Evolutionary conservation across 345 rosid genomes (phyloP), one percentile per base, ranked within the genome.

Genomic region (Clarkia xantiana): DNA sequence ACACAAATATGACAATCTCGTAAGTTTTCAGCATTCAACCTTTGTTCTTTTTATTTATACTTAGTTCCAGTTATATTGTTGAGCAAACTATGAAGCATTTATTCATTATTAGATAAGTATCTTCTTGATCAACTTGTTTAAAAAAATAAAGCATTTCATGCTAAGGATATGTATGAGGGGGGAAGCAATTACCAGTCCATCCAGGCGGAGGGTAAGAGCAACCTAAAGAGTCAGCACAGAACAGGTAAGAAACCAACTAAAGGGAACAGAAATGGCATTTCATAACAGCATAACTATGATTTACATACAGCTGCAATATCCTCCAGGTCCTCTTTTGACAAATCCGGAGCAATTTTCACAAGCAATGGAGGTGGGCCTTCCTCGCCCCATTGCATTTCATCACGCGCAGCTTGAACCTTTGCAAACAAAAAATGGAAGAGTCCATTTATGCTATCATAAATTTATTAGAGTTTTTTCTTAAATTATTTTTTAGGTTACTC

Each of bases 311-410:
- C 94, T 57, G 98, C 98, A 72, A 91, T 91, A 67, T 91, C 98
- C 66, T 86, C 93, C 43, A 86, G 94, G 75, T 91, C 98, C 72
- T 83, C 98, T 63, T 68, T 76, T 1, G 96, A 81, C 59, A 91
- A 67, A 75, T 91, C 96, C 44, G 98, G 98, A 62, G 96, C 96
- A 63, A 91, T 86, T 70, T 91, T 91, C 36, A 91, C 94, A 54
- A 91, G 85, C 67, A 91, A 65, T 47, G 96, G 98, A 67, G 96
- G 98, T 23, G 96, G 96, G 36, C 96, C 96, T 40, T 84, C 98
- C 68, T 86, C 98, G 49, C 87, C 98, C 98, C 98, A 91, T 57
- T 91, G 96, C 98, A 91, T 91, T 76, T 91, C 98, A 84, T 91
- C 98, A 45, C 96, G 79, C 49, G 98, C 98, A 73, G 98, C 98